Conservation (phyloP, 192 early-diverging fungal species). For the Podila clonocystis region DNA sequence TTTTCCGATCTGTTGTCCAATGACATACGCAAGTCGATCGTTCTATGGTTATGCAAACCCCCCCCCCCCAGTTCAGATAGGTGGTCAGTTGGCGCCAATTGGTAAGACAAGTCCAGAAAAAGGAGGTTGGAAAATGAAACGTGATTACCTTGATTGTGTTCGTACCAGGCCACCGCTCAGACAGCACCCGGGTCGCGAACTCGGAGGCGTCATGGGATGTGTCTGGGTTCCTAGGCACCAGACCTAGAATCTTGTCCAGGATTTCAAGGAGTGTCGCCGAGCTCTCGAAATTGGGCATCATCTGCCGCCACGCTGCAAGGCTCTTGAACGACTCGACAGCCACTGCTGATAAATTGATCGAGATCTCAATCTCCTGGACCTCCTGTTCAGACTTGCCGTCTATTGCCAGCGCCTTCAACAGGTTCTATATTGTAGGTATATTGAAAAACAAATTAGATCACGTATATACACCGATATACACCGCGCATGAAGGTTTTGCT, state of each 20-base stretch:
- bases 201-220: slow-evolving; percentile 35
- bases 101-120: too few species aligned
- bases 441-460: background rate
- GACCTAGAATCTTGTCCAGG: slow-evolving; percentile 44
- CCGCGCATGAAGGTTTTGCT: background rate
- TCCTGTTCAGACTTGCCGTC: slow-evolving; percentile 20
- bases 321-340: slow-evolving; percentile 48
- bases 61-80: background rate
- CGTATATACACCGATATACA: background rate
- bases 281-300: slow-evolving; percentile 53
- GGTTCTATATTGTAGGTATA: slow-evolving; percentile 2
- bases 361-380: slow-evolving; percentile 8
- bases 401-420: slow-evolving; percentile 30
- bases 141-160: slow-evolving; percentile 49
- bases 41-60: slow-evolving; percentile 30
- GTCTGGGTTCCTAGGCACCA: slow-evolving; percentile 35
- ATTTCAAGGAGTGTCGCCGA: slow-evolving; percentile 54
- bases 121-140: background rate
- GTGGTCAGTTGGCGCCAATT: background rate
- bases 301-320: slow-evolving; percentile 42
- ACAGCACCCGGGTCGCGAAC: slow-evolving; percentile 44
- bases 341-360: slow-evolving; percentile 29
- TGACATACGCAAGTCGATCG: slow-evolving; percentile 51
- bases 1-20: slow-evolving; percentile 55
- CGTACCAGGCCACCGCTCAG: slow-evolving; percentile 49